A percentile compares a stretch with the other conserved stretches of the same genome.
These are phyloP conservation scores for Gossypium herbaceum DNA, from an alignment of 345 rosid genomes.

Conservation along the genomic window DNA sequence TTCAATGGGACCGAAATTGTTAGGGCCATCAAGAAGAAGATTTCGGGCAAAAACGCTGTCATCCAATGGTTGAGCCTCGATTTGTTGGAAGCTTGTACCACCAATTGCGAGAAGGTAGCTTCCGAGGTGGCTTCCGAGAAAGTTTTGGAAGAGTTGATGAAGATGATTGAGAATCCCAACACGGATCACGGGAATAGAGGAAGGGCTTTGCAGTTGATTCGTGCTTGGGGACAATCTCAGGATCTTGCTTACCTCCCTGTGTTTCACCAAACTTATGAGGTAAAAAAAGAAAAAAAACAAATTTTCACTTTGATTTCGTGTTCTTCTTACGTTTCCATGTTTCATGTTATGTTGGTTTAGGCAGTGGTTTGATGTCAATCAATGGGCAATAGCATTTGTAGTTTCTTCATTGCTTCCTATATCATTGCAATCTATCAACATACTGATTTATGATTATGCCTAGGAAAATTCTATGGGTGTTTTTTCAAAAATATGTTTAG, in stretches of 20 bases:
- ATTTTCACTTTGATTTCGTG: background rate
- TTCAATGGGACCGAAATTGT: slow-evolving; percentile 63
- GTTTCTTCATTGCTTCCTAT: too few relatives aligned
- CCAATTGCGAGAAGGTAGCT: slow-evolving; percentile 74
- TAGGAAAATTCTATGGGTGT: too few relatives aligned
- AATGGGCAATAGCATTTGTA: too few relatives aligned
- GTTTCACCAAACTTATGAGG: slow-evolving; percentile 71
- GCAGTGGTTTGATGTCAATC: too few relatives aligned
- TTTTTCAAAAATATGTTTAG: too few relatives aligned
- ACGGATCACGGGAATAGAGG: slow-evolving; percentile 47
- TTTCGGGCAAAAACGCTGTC: slow-evolving; percentile 46
- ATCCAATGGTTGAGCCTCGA: slow-evolving; percentile 70
- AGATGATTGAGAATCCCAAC: slow-evolving; percentile 55
- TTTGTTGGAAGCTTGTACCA: slow-evolving; percentile 68
- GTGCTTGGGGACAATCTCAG: slow-evolving; percentile 77
- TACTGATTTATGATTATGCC: too few relatives aligned
- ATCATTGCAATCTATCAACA: too few relatives aligned
- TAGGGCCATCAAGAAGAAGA: slow-evolving; percentile 68
- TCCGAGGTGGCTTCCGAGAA: slow-evolving; percentile 76
- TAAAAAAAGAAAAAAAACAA: slow-evolving; percentile 30
- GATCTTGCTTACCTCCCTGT: slow-evolving; percentile 79
- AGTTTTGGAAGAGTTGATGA: slow-evolving; percentile 83
- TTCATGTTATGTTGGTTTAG: too few relatives aligned
- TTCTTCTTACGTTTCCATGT: too few relatives aligned
- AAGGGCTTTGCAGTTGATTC: slow-evolving; percentile 62